These are phyloP conservation scores for Kwoniella heveanensis DNA, from an alignment of 768 basidiomycete genomes.

Conservation along the genomic window DNA sequence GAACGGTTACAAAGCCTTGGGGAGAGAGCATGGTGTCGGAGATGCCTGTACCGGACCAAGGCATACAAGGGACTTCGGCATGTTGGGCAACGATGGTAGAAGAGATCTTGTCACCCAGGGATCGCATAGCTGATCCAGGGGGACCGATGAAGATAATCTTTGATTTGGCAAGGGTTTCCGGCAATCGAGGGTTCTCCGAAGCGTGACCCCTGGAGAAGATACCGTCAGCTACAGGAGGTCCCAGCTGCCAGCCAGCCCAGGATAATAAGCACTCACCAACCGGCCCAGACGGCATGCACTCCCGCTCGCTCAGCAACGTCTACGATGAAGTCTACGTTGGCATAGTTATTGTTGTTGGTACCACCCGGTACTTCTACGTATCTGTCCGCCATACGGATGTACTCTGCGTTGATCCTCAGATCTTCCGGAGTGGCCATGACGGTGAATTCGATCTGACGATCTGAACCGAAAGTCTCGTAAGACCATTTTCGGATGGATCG, in stretches of 20 bases:
- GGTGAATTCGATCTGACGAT: conserved; percentile 95
- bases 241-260: not conserved
- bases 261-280: conserved; percentile 64
- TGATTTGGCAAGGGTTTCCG: conserved; percentile 86
- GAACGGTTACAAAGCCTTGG: conserved; percentile 89
- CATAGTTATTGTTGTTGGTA: conserved; percentile 98
- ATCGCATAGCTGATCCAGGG: conserved; percentile 97
- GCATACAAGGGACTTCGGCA: conserved; percentile 94
- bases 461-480: conserved; percentile 96
- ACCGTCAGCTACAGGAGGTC: not conserved
- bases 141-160: conserved; percentile 99
- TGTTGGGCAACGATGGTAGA: conserved; percentile 98
- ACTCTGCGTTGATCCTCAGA: conserved; percentile 92
- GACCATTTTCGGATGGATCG: conserved; percentile 99
- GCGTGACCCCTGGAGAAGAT: conserved; percentile 75
- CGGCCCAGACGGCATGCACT: conserved; percentile 99
- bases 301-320: conserved; percentile 96
- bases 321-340: conserved; percentile 98
- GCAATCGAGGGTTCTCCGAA: conserved; percentile 95
- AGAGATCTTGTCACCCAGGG: conserved; percentile 98
- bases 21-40: conserved; percentile 79
- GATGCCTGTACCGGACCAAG: conserved; percentile 97
- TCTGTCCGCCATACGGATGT: conserved; percentile 99
- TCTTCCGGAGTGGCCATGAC: conserved; percentile 99
- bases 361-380: conserved; percentile 99